Base-by-base conservation (phyloP, 139 green algal genomes). In the Spirogloea muscicola region DNA sequence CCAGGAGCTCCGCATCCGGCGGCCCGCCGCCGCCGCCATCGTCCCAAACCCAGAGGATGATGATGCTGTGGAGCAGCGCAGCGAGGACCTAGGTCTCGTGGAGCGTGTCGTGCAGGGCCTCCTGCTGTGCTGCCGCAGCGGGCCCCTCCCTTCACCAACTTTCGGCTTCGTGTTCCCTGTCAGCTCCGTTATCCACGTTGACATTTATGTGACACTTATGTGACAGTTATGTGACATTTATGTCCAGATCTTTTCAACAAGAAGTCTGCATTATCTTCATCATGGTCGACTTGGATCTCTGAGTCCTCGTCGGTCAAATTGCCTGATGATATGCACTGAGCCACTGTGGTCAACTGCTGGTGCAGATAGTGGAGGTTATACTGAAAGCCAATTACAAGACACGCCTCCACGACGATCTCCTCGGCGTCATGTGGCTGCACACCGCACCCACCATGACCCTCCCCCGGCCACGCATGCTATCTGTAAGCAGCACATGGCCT, bases 391-490 rank as follows among this genome's bases (percentile, higher is more conserved):
- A 34, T 7, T 43, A 51, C 31, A 76, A 82, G 68, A 82, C 75
- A 1, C 29, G 33, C 6, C 4, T 80, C 29, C 68, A 80, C 34
- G 75, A 82, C 51, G 55, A 79, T 36, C 29, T 82, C 3, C 38
- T 82, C n/a, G 7, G 16, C 0, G 36, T 82, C 40, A 10, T 78
- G 9, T 9, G 29, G 40, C 38, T 80, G 1, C 75, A 82, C 51
- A 64, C 68, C 5, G 58, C 75, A 7, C 67, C 75, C 34, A 58
- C 33, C 40, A 77, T 68, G 21, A 3, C 55, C 52, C 60, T 82
- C 37, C 75, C 75, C 5, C 75, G 75, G 39, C 37, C 31, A 16
- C 49, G 33, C 34, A 82, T 82, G 75, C 70, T 82, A 34, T 34
- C 49, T 1, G 71, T 79, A 34, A 51, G 43, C 43, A 51, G 10